Percentiles rank a stretch among this genome's conserved stretches.
Evolutionary conservation across 2,329 filamentous ascomycete genomes (phyloP).

Genomic region (Hymenoscyphus repandus): DNA sequence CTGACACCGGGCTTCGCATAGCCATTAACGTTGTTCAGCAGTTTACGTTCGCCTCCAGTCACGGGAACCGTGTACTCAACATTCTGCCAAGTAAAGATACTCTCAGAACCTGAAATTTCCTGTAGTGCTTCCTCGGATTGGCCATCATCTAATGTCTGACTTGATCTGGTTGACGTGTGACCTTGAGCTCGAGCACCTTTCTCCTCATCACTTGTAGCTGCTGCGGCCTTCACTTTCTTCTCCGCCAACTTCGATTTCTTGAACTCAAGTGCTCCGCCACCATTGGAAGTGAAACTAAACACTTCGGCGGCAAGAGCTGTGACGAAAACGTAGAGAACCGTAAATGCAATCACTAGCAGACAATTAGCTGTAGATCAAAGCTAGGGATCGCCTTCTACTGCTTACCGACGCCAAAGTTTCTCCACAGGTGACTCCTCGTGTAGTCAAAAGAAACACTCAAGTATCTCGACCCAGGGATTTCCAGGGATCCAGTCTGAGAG

Average conservation of each 20-base stretch:
- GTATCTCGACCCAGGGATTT: background rate
- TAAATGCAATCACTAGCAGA: slow-evolving; percentile 59
- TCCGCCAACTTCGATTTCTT: slow-evolving; percentile 61
- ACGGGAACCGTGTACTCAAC: slow-evolving; percentile 70
- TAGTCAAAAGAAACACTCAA: background rate
- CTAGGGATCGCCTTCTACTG: background rate
- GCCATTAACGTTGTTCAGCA: slow-evolving; percentile 66
- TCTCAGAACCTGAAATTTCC: slow-evolving; percentile 49
- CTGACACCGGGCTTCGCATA: slow-evolving; percentile 70
- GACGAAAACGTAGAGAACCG: slow-evolving; percentile 66
- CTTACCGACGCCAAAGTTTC: slow-evolving; percentile 41
- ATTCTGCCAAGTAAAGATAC: slow-evolving; percentile 66
- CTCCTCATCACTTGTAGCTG: slow-evolving; percentile 51
- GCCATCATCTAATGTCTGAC: slow-evolving; percentile 10
- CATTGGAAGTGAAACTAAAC: slow-evolving; percentile 55
- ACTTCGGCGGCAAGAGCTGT: slow-evolving; percentile 67
- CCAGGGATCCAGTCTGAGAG: slow-evolving; percentile 18
- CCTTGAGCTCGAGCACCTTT: slow-evolving; percentile 24
- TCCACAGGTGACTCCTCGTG: background rate
- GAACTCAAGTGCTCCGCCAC: slow-evolving; percentile 66
- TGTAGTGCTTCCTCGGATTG: slow-evolving; percentile 37
- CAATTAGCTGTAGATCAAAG: background rate
- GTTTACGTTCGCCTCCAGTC: slow-evolving; percentile 51
- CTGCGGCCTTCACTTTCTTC: slow-evolving; percentile 42
- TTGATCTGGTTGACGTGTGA: slow-evolving; percentile 30